Evolutionary conservation across 257 asterid species (phyloP), one percentile per base, ranked within the genome.

Genomic region (Gentiana straminea): DNA sequence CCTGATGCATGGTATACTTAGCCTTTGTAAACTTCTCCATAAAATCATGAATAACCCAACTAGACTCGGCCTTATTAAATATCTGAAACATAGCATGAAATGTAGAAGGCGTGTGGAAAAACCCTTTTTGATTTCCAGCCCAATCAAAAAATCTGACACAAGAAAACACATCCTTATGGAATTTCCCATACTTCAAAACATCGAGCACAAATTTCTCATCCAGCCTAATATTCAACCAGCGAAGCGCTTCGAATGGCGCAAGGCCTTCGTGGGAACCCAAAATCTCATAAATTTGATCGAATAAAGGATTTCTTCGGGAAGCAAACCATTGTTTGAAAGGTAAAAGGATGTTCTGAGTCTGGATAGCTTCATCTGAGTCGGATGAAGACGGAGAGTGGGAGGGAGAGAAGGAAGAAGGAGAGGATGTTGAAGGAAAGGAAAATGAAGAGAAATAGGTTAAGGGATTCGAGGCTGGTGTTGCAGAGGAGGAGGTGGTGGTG

Each of bases 91-190:
- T 78, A 13, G 93, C 81, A 63, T 69, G 52, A 73, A 83, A 91
- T 0, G 96, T 84, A 33, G 75, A 63, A 32, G 71, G 68, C 0
- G 96, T 84, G 70, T 87, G 96, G 74, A 67, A 59, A 73, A 87
- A 91, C 32, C 89, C 84, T 1, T 48, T 74, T 61, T 83, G 94
- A 9, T 83, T 71, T 8, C 95, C 96, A n/a, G 84, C 87, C 98
- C 98, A 91, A 65, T 87, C 95, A 69, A 91, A 87, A 77, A 91
- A 88, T 56, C 79, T 87, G 64, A 84, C 67, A 68, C 94, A 84
- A 11, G 86, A 73, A 35, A 83, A 82, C 8, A 80, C 78, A 49
- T 91, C 93, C 3, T 73, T 69, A 4, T 63, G 37, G 5, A 58
- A 52, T 38, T 64, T 71, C 60, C 73, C 80, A 44, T 87, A 81